A percentile compares a stretch with the other conserved stretches of the same genome.
phyloP scores from a whole-genome alignment of 202 grass and related monocot species.

The Setaria italica region DNA sequence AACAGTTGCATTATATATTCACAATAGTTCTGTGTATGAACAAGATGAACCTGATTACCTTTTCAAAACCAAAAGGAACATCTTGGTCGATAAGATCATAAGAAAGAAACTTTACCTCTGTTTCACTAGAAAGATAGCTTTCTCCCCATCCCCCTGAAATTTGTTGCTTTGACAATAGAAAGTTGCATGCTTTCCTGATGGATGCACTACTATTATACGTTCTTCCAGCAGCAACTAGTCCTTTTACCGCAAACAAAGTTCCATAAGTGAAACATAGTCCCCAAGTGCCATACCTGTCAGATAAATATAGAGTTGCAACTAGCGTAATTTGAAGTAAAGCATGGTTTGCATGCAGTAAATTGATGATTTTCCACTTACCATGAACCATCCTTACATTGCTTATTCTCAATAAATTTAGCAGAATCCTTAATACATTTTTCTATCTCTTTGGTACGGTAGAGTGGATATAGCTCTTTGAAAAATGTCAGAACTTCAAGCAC shows the following conservation, averaged over 20 bases:
- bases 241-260: not conserved
- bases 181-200: not conserved
- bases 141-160: not conserved
- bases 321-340: too few relatives aligned
- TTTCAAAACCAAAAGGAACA: too few relatives aligned
- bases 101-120: not conserved
- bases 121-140: not conserved
- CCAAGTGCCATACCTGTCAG: not conserved
- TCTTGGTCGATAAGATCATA: too few relatives aligned
- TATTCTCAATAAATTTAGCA: not conserved
- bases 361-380: not conserved
- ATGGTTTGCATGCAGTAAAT: too few relatives aligned
- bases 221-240: not conserved
- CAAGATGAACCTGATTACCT: too few relatives aligned
- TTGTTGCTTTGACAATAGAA: not conserved
- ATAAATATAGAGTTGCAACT: not conserved
- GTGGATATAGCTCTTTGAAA: not conserved
- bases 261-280: not conserved
- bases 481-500: not conserved
- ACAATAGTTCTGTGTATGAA: too few relatives aligned
- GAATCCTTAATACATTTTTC: not conserved
- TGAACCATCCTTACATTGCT: not conserved
- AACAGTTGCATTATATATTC: too few relatives aligned
- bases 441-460: not conserved
- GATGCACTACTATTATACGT: not conserved